A percentile compares a stretch with the other conserved stretches of the same genome.
Evolutionary conservation across 208 protist genomes (phyloP).

Genomic region (Trypanosoma scelopori): DNA sequence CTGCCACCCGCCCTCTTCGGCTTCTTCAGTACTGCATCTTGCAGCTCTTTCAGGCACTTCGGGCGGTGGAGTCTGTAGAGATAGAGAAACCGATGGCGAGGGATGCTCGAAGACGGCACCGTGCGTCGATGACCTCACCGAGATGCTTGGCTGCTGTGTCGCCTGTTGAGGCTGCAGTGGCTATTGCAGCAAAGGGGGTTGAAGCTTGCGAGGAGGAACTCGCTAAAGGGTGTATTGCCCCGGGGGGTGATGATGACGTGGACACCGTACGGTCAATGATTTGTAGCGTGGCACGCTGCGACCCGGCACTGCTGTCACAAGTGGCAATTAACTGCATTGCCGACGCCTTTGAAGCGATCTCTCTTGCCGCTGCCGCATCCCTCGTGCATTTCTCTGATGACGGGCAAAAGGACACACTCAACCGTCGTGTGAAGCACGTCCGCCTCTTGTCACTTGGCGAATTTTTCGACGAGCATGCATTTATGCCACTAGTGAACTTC

Average conservation of each 20-base stretch:
- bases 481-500: slow-evolving; percentile 25
- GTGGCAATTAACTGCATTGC: not conserved
- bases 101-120: not conserved
- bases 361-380: slow-evolving; percentile 13
- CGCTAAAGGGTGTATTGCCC: too few relatives aligned
- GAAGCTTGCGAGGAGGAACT: not conserved
- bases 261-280: slow-evolving; percentile 4
- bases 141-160: not conserved
- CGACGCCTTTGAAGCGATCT: slow-evolving; percentile 16
- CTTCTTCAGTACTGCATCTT: slow-evolving; percentile 11
- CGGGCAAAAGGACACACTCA: not conserved
- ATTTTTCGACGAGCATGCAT: slow-evolving; percentile 18
- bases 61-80: not conserved
- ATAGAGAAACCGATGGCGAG: not conserved
- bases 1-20: slow-evolving; percentile 3
- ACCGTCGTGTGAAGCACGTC: not conserved
- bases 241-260: not conserved
- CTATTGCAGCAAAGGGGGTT: not conserved
- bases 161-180: not conserved
- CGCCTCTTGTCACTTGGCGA: slow-evolving; percentile 16
- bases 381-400: slow-evolving; percentile 4
- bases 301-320: not conserved
- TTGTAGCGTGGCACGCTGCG: slow-evolving; percentile 3
- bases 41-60: slow-evolving; percentile 4
- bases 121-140: not conserved